Conservation (phyloP, 148 eudicot species). For the Chenopodium quinoa region DNA sequence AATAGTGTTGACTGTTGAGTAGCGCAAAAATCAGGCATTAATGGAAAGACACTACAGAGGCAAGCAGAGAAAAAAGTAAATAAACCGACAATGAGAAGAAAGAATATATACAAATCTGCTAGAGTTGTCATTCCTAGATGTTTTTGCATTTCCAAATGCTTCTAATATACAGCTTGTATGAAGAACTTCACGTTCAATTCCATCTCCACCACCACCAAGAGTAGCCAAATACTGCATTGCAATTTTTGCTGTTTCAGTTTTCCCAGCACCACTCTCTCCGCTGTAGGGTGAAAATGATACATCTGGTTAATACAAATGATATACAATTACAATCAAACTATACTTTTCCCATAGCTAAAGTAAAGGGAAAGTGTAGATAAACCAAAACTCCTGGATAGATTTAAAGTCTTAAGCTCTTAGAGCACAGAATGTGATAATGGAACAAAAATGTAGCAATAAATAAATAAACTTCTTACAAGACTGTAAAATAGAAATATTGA, state of each 20-base stretch:
- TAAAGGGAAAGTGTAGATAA: neutral
- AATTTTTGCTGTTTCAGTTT: slow-evolving; percentile 92
- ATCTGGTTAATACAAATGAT: neutral
- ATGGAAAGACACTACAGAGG: neutral
- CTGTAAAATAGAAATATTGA: neutral
- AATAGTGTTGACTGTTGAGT: neutral
- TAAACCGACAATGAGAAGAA: slow-evolving; percentile 6
- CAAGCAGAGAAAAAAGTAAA: neutral
- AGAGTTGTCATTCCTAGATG: slow-evolving; percentile 82
- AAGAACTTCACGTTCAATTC: slow-evolving; percentile 68
- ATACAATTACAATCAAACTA: neutral
- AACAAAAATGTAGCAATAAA: neutral
- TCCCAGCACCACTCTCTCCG: slow-evolving; percentile 99
- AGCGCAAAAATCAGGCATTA: neutral
- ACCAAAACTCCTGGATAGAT: neutral
- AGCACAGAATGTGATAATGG: neutral
- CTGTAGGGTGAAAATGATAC: slow-evolving; percentile 36
- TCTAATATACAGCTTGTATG: slow-evolving; percentile 76
- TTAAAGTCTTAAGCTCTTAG: neutral
- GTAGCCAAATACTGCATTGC: slow-evolving; percentile 89
- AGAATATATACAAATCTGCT: slow-evolving; percentile 73
- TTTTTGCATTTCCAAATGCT: slow-evolving; percentile 97
- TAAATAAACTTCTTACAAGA: neutral
- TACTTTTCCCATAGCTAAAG: neutral
- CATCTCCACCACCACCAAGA: slow-evolving; percentile 71